Conservation (phyloP, 2,329 filamentous ascomycete species). For the Tolypocladium album region DNA sequence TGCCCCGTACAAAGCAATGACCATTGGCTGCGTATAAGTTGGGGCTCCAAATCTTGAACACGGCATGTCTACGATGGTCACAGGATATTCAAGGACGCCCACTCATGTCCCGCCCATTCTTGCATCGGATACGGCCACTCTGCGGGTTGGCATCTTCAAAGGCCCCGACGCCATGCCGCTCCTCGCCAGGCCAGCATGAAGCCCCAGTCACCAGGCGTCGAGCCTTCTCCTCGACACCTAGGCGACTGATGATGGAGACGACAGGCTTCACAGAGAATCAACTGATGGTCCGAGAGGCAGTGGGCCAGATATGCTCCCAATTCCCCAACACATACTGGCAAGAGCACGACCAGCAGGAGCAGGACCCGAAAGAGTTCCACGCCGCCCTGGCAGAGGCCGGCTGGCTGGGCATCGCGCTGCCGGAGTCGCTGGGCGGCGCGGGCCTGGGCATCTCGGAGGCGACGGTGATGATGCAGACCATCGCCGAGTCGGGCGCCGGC, state of each 20-base stretch:
- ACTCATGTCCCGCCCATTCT: neutral
- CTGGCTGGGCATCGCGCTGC: conserved; percentile 73
- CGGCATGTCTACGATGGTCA: neutral
- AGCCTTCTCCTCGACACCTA: conserved; percentile 22
- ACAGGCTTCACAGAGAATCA: conserved; percentile 65
- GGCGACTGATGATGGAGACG: conserved; percentile 52
- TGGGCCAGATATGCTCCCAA: conserved; percentile 55
- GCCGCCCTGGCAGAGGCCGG: conserved; percentile 62
- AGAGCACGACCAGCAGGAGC: conserved; percentile 56
- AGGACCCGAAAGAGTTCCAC: conserved; percentile 68
- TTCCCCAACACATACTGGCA: conserved; percentile 73
- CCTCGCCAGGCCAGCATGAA: neutral
- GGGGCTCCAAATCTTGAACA: neutral
- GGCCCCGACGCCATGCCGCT: neutral
- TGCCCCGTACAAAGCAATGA: neutral
- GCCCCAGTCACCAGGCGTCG: neutral
- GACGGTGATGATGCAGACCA: conserved; percentile 80
- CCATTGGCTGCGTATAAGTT: neutral
- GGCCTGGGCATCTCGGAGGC: conserved; percentile 72
- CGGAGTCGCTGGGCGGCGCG: conserved; percentile 62
- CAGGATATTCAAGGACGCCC: neutral
- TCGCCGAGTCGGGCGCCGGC: conserved; percentile 66
- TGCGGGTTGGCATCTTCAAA: neutral
- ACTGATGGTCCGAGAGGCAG: conserved; percentile 59
- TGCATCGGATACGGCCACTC: neutral